Evolutionary conservation across 2,329 filamentous ascomycete species (phyloP), one percentile per base, ranked within the genome.

Genomic region (Hypoxylon sp.): DNA sequence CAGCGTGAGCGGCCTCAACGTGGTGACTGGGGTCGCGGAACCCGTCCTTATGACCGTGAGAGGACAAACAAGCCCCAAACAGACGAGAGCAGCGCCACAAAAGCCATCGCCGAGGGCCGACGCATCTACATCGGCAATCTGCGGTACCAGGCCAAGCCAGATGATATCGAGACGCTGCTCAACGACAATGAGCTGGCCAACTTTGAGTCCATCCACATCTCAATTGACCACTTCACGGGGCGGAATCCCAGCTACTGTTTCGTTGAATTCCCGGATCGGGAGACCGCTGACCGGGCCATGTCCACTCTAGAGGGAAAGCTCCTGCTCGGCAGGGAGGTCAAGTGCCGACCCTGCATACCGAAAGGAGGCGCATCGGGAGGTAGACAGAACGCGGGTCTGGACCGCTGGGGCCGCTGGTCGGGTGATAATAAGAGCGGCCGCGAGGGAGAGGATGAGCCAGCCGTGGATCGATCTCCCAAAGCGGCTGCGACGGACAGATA

Each of bases 231-330:
- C 1, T 88, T 91, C 77, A 91, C 87, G 31, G 87, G 86, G 44
- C 84, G 90, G 48, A 93, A 93, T 76, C 90, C 90, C 0, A 91
- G 89, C 39, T 93, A 92, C 80, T 93, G 91, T 80, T 93, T 93
- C 73, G 87, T 93, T 50, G 91, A 93, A 74, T 87, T 93, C 63
- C 78, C 79, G 50, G 84, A 82, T 51, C 83, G 83, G 50, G 86
- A 87, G 29, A 82, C 87, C 31, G 90, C 90, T 2, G 82, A 87
- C 3, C 77, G 78, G 1, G 89, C 88, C 1, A 87, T 92, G 76
- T 74, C 78, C n/a, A 81, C 84, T 11, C 80, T 93, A 47, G 82
- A 87, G 61, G 86, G 85, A 17, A 82, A 81, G 19, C 79, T 83
- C 11, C 80, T 93, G 32, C 82, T 87, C 13, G 87, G 87, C 27